These are phyloP conservation scores for Botrytis porri DNA, from an alignment of 2,329 filamentous ascomycete species.

Conservation along the genomic window DNA sequence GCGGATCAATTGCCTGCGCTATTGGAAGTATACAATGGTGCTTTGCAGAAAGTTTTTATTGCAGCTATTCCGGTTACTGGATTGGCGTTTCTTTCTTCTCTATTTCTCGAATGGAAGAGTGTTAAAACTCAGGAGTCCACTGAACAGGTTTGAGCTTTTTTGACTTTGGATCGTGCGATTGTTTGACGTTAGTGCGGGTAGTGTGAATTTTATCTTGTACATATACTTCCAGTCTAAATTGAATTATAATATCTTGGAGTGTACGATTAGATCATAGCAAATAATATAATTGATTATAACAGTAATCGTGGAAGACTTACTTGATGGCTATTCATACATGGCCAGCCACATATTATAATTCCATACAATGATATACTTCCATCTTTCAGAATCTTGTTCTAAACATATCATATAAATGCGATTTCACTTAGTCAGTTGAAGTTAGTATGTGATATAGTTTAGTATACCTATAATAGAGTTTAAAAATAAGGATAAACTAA, in stretches of 20 bases:
- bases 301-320: background rate
- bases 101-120: constrained; percentile 50
- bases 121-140: constrained; percentile 20
- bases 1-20: constrained; percentile 44
- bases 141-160: background rate
- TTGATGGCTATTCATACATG: too few relatives aligned
- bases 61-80: constrained; percentile 49
- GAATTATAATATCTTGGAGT: background rate
- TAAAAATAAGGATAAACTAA: background rate
- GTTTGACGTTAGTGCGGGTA: background rate
- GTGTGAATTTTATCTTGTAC: background rate
- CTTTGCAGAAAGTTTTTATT: constrained; percentile 52
- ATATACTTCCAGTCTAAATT: background rate
- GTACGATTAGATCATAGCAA: background rate
- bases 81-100: constrained; percentile 48
- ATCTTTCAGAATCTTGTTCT: too few relatives aligned
- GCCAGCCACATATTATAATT: too few relatives aligned
- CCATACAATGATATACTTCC: too few relatives aligned
- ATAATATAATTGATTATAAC: background rate
- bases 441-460: too few relatives aligned
- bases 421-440: too few relatives aligned
- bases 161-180: background rate
- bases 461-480: background rate
- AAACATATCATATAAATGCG: too few relatives aligned
- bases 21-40: constrained; percentile 51